phyloP scores from a whole-genome alignment of 1,284 basidiomycete species.

The Golubevia sp. region DNA sequence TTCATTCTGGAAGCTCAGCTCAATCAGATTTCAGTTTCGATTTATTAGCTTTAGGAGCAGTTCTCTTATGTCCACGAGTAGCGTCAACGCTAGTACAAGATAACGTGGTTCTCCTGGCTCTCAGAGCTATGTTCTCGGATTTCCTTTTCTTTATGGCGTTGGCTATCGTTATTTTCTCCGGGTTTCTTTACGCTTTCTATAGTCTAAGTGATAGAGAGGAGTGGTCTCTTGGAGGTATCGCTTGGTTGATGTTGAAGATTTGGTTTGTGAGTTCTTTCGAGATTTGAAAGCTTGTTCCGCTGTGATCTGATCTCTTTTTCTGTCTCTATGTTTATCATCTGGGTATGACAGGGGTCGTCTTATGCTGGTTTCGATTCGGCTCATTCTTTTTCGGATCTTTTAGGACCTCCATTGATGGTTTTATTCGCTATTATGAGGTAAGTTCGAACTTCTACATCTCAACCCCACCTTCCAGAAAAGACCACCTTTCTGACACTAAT shows the following conservation, averaged over 20 bases:
- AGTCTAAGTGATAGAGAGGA: slow-evolving; percentile 66
- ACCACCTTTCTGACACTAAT: no score
- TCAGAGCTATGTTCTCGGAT: slow-evolving; percentile 76
- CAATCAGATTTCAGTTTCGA: slow-evolving; percentile 56
- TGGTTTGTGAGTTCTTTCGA: slow-evolving; percentile 74
- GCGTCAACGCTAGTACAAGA: slow-evolving; percentile 62
- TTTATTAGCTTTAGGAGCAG: slow-evolving; percentile 54
- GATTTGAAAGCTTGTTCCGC: slow-evolving; percentile 70
- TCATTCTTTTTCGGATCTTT: slow-evolving; percentile 72
- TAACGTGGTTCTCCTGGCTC: slow-evolving; percentile 62
- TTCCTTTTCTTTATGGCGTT: slow-evolving; percentile 81
- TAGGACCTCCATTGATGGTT: slow-evolving; percentile 84
- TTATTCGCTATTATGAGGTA: slow-evolving; percentile 33
- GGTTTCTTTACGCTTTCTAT: slow-evolving; percentile 88
- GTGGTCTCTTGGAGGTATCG: slow-evolving; percentile 68
- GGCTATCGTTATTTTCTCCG: slow-evolving; percentile 71
- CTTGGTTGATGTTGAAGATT: slow-evolving; percentile 87
- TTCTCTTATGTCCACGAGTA: slow-evolving; percentile 59
- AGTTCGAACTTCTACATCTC: no score
- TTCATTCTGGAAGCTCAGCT: slow-evolving; percentile 34
- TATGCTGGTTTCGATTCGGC: slow-evolving; percentile 42
- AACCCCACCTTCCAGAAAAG: no score
- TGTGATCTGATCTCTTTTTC: neutral
- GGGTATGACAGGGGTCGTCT: neutral
- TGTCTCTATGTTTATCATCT: slow-evolving; percentile 1